Evolutionary conservation across 2,329 filamentous ascomycete genomes (phyloP).

Genomic region (Diaporthe destruens): DNA sequence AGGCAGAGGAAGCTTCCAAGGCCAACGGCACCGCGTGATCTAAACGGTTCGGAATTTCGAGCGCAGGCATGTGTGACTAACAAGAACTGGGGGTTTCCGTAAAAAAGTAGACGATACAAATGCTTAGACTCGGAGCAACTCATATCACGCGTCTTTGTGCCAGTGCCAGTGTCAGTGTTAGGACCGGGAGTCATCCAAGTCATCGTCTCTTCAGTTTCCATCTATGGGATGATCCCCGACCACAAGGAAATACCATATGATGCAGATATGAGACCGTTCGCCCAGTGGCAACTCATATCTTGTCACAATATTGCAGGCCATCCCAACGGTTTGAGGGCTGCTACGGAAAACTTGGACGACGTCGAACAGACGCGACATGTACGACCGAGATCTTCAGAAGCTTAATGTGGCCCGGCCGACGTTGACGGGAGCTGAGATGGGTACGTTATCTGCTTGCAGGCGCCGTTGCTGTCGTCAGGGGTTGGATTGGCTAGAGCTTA

Average conservation of each 20-base stretch:
- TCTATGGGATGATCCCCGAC: slow-evolving; percentile 14
- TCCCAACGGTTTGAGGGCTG: slow-evolving; percentile 12
- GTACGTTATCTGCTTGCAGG: too few species aligned
- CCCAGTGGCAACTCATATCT: slow-evolving; percentile 17
- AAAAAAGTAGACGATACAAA: slow-evolving; percentile 5
- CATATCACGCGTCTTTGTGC: slow-evolving; percentile 1
- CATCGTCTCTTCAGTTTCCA: slow-evolving; percentile 15
- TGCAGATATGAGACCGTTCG: slow-evolving; percentile 23
- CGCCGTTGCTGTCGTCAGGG: too few species aligned
- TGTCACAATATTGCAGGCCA: neutral
- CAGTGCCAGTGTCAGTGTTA: slow-evolving; percentile 9
- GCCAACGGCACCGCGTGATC: slow-evolving; percentile 20
- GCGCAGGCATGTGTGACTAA: neutral
- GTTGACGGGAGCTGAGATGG: neutral
- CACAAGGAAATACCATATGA: neutral
- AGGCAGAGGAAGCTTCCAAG: slow-evolving; percentile 8
- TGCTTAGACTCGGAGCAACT: slow-evolving; percentile 1
- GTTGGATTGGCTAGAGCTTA: too few species aligned
- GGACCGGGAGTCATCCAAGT: neutral
- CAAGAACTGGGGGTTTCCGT: neutral
- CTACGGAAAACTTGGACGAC: slow-evolving; percentile 15
- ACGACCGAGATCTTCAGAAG: slow-evolving; percentile 19
- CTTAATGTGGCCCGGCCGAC: slow-evolving; percentile 2
- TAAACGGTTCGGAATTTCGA: neutral
- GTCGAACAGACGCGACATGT: slow-evolving; percentile 12